Base-by-base conservation (phyloP, 306 rosid species). In the Cicer chorassanicum region DNA sequence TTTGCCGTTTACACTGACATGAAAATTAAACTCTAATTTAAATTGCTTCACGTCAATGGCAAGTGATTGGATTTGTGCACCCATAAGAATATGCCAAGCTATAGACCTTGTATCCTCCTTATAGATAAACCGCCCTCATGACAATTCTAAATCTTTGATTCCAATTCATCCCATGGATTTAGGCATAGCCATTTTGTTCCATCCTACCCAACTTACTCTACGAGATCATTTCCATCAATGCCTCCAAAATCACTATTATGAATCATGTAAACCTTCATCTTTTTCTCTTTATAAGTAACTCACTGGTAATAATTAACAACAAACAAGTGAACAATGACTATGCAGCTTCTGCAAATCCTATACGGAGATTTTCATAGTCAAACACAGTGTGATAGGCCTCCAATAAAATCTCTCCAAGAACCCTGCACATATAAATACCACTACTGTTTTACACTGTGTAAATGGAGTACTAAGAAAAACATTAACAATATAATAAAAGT, bases 301-400 rank as follows among this genome's bases (percentile, higher is more conserved):
- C 16, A 13, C 36, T 6, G n/a, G 41, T 14, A 45, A 34, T 65
- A 65, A 56, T 29, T 29, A 29, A 29, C 69, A n/a, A 73, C 42
- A 56, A 55, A 54, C 63, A 29, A 29, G 36, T 42, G 45, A 6
- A 1, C 1, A 9, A 73, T 34, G 64, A 68, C 64, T 84, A 82
- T 16, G 82, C 84, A 84, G 91, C 75, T 79, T 83, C 77, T 63
- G 96, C 96, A 76, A 89, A 91, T 74, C 96, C 96, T 70, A 91
- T 63, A 66, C 82, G 82, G 45, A 65, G 84, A 83, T 91, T 88
- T 6, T 82, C 96, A 51, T 76, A 88, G 59, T 91, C 96, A 51
- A 91, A 91, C 75, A 88, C 92, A 0, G 93, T 87, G 79, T 91
- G 93, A 78, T 91, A 91, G 65, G 93, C 88, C 82, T 83, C 80